These are phyloP conservation scores for Fusarium gaditjirri DNA, from an alignment of 2,329 filamentous ascomycete genomes.

Conservation along the genomic window DNA sequence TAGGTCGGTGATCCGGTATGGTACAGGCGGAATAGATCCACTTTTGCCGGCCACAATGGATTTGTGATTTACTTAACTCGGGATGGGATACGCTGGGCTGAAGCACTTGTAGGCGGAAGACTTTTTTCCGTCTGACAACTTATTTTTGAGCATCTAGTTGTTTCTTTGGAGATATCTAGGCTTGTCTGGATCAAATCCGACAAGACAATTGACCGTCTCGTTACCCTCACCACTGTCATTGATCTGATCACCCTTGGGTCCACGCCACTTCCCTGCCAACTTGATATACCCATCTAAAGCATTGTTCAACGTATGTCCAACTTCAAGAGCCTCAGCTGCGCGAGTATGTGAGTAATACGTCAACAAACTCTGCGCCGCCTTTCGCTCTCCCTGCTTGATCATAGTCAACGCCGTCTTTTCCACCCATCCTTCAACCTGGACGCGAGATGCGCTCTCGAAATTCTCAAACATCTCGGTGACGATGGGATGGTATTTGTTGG, in stretches of 20 bases:
- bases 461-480: constrained; percentile 22
- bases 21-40: background rate
- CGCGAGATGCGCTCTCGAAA: constrained; percentile 31
- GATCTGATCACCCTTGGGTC: constrained; percentile 35
- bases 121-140: background rate
- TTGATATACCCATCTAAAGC: constrained; percentile 42
- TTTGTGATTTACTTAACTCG: background rate
- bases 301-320: constrained; percentile 29
- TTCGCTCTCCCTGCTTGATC: constrained; percentile 29
- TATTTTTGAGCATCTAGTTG: background rate
- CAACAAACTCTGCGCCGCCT: constrained; percentile 27
- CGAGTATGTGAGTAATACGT: constrained; percentile 40
- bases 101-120: background rate
- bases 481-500: constrained; percentile 27
- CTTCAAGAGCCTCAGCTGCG: constrained; percentile 29
- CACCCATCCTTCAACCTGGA: constrained; percentile 31
- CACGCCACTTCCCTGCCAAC: constrained; percentile 31
- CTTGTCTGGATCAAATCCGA: constrained; percentile 38
- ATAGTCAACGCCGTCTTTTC: constrained; percentile 32
- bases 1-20: background rate
- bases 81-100: background rate
- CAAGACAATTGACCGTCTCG: constrained; percentile 40
- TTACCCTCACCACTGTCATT: constrained; percentile 39
- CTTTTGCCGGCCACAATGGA: background rate
- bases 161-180: constrained; percentile 21